These are phyloP conservation scores for Mycena polygramma DNA, from an alignment of 768 basidiomycete genomes.

Conservation along the genomic window DNA sequence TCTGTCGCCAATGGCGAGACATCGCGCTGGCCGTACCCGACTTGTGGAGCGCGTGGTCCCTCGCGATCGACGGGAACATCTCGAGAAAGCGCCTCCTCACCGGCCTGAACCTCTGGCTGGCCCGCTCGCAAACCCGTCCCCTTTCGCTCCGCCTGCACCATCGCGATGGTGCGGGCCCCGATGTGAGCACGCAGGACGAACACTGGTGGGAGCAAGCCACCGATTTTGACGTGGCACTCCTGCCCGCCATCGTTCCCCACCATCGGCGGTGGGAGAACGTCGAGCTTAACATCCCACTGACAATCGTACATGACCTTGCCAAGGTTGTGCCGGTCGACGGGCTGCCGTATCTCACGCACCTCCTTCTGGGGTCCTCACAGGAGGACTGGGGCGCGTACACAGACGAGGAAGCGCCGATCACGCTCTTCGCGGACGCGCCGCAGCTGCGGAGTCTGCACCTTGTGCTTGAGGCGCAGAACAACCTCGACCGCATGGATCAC, in stretches of 20 bases:
- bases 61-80: slow-evolving; percentile 17
- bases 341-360: slow-evolving; percentile 15
- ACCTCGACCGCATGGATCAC: slow-evolving; percentile 4
- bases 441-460: slow-evolving; percentile 24
- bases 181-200: slow-evolving; percentile 4
- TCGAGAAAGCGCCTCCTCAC: neutral
- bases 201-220: neutral
- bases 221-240: neutral
- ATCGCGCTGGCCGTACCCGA: slow-evolving; percentile 18
- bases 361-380: slow-evolving; percentile 8
- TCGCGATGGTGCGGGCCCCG: neutral
- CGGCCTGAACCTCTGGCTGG: slow-evolving; percentile 7
- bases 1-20: slow-evolving; percentile 28
- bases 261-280: slow-evolving; percentile 15
- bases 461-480: neutral
- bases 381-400: neutral
- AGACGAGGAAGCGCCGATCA: neutral
- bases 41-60: slow-evolving; percentile 16
- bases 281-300: slow-evolving; percentile 7
- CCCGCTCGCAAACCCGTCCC: slow-evolving; percentile 19
- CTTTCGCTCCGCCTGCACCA: slow-evolving; percentile 19
- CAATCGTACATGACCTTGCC: neutral
- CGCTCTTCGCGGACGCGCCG: slow-evolving; percentile 14
- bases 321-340: neutral
- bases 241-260: neutral